Base-by-base conservation (phyloP, 495 filamentous ascomycete species). In the Xylona heveae region DNA sequence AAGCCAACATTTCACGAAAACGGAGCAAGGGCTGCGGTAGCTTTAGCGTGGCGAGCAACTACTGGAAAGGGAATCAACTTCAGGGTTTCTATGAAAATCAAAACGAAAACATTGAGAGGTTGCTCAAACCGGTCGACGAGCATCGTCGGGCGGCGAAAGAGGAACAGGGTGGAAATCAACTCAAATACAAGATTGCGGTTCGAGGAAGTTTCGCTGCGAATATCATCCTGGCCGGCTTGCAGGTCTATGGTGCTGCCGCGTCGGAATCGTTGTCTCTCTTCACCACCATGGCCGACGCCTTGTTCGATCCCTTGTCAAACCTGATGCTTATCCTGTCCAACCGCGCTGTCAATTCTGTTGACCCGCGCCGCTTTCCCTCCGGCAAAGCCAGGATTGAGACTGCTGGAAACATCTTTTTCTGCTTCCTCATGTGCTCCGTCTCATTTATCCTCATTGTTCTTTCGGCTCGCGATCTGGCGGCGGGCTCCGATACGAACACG, bases 361-460 rank as follows among this genome's bases (percentile, higher is more conserved):
- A 95, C 46, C 66, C 79, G n/a, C 68, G 67, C 39, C 73, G 76
- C 32, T 97, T 94, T 51, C 88, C 88, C 3, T 80, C 76, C 0
- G 88, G 88, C 35, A 95, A 94, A 50, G 83, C 83, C 5, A 73
- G 88, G 14, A 78, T 97, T 31, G 88, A 97, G 53, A 95, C 83
- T 4, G 80, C 82, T 1, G 88, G 88, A 28, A 97, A 95, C 46
- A 95, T 97, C 42, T 69, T 74, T 39, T 97, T 97, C 61, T 93
- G 85, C 55, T 92, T 90, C 56, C 62, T 97, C 43, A 97, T 97
- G 88, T 78, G 68, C 28, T 59, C 79, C 28, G 85, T 97, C 12
- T 92, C 83, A 2, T 61, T 79, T 40, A 78, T 95, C 50, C 62
- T 97, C 15, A 81, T 97, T 38, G 82, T 85, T 25, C 74, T 92